Conservation (phyloP, 1,284 basidiomycete genomes). For the Ceratobasidium papillatum region DNA sequence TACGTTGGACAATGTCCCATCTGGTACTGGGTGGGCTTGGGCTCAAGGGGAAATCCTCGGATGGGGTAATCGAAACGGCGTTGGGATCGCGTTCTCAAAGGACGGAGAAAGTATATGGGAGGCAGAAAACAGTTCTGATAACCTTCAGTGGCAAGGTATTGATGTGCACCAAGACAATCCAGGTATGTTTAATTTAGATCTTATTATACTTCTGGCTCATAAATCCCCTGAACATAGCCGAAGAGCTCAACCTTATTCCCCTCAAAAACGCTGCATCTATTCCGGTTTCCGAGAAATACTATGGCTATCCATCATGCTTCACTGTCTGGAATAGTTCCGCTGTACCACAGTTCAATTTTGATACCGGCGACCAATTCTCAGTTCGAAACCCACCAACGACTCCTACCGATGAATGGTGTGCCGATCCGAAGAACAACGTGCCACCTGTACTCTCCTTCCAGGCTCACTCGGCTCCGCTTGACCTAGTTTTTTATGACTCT, state of each 20-base stretch:
- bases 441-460: slow-evolving; percentile 17
- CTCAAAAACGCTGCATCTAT: slow-evolving; percentile 1
- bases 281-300: slow-evolving; percentile 8
- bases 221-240: not conserved
- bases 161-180: slow-evolving; percentile 40
- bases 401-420: slow-evolving; percentile 25
- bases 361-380: slow-evolving; percentile 30
- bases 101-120: slow-evolving; percentile 50
- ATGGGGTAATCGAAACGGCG: slow-evolving; percentile 58
- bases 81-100: slow-evolving; percentile 54
- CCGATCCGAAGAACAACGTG: slow-evolving; percentile 10
- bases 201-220: not conserved
- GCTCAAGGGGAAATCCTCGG: slow-evolving; percentile 52
- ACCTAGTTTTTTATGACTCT: slow-evolving; percentile 26
- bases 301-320: slow-evolving; percentile 39
- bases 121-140: slow-evolving; percentile 56
- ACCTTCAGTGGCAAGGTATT: slow-evolving; percentile 18
- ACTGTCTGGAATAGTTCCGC: slow-evolving; percentile 36
- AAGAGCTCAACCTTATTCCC: slow-evolving; percentile 31
- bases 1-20: slow-evolving; percentile 21
- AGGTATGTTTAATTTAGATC: not conserved
- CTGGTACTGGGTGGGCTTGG: slow-evolving; percentile 47
- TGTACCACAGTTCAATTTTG: slow-evolving; percentile 13
- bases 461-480: slow-evolving; percentile 37
- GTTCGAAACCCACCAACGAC: slow-evolving; percentile 5